Evolutionary conservation across 805 yeast species (phyloP).

Genomic region (Wickerhamomyces silvicola): DNA sequence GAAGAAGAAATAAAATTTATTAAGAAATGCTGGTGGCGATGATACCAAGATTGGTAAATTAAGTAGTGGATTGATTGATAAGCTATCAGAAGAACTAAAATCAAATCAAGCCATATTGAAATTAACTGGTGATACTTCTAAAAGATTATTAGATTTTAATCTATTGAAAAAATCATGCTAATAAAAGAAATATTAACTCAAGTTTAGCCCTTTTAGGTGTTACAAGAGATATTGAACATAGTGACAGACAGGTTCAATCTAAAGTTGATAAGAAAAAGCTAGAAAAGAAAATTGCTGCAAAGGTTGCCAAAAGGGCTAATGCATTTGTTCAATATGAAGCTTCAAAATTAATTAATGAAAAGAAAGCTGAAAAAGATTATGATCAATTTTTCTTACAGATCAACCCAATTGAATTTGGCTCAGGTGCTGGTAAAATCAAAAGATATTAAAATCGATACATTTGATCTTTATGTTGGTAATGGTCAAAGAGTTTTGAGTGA

Average conservation of each 20-base stretch:
- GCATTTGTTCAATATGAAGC: conserved; percentile 87
- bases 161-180: conserved; percentile 54
- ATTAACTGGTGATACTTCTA: conserved; percentile 80
- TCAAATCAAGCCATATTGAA: conserved; percentile 70
- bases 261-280: conserved; percentile 94
- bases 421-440: conserved; percentile 94
- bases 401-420: conserved; percentile 88
- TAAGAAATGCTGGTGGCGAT: conserved; percentile 81
- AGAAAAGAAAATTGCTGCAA: conserved; percentile 93
- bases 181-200: conserved; percentile 66
- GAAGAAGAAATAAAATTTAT: conserved; percentile 59
- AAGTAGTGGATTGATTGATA: conserved; percentile 38
- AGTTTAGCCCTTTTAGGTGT: conserved; percentile 75
- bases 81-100: conserved; percentile 44
- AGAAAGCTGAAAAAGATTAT: conserved; percentile 60
- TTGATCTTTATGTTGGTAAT: conserved; percentile 92
- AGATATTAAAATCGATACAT: conserved; percentile 87
- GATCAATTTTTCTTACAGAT: conserved; percentile 93
- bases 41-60: conserved; percentile 46
- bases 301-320: conserved; percentile 83
- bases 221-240: conserved; percentile 78
- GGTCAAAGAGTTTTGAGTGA: conserved; percentile 90
- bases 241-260: conserved; percentile 88
- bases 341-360: conserved; percentile 72
- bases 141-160: conserved; percentile 76